Evolutionary conservation across 257 asterid species (phyloP).

Genomic region (Przewalskia tangutica): DNA sequence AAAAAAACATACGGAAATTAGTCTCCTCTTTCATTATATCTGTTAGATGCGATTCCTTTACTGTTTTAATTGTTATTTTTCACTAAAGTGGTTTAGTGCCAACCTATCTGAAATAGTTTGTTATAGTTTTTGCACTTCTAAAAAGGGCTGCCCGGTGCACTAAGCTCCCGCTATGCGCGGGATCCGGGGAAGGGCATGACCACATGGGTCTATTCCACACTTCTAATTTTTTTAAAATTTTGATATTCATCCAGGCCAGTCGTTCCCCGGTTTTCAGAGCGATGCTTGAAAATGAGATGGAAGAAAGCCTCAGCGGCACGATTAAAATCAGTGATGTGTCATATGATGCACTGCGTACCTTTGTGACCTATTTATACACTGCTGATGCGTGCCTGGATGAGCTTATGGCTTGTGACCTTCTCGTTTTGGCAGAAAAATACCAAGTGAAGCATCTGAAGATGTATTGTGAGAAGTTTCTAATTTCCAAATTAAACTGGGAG

Average conservation of each 20-base stretch:
- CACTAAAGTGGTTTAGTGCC: not conserved
- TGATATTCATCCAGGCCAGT: conserved; percentile 38
- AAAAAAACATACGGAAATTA: not conserved
- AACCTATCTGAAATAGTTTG: not conserved
- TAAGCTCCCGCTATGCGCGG: too few relatives aligned
- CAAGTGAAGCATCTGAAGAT: conserved; percentile 77
- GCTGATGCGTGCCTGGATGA: conserved; percentile 77
- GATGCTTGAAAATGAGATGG: conserved; percentile 80
- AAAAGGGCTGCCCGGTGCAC: too few relatives aligned
- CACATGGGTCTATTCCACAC: too few relatives aligned
- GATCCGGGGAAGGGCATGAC: too few relatives aligned
- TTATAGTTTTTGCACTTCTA: not conserved
- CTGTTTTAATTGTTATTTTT: not conserved
- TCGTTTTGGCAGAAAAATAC: conserved; percentile 73
- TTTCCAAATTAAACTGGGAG: conserved; percentile 61
- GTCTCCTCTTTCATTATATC: not conserved
- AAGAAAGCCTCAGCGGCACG: conserved; percentile 74
- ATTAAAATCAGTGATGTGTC: conserved; percentile 75
- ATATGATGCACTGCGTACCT: conserved; percentile 59
- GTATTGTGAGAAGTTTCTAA: conserved; percentile 64
- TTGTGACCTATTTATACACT: conserved; percentile 63
- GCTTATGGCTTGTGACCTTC: conserved; percentile 69
- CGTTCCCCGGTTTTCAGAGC: conserved; percentile 87
- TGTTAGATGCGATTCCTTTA: not conserved
- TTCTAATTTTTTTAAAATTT: not conserved